Evolutionary conservation across 257 asterid genomes (phyloP).

Genomic region (Nicotiana otophora): DNA sequence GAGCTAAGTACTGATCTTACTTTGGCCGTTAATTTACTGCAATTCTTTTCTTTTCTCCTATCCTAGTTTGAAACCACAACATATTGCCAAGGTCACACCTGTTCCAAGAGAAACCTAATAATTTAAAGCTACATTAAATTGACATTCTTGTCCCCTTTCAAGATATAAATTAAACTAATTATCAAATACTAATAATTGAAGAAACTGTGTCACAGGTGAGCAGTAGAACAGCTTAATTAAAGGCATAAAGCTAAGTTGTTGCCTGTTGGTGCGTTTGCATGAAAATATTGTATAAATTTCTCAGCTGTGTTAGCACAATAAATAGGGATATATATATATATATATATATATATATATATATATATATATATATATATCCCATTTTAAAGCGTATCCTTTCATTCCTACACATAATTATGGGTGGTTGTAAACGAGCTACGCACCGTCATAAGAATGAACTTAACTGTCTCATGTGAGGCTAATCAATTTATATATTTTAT

Average conservation of each 20-base stretch:
- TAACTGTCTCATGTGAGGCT: neutral
- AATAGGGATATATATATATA: neutral
- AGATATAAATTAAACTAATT: neutral
- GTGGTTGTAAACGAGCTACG: neutral
- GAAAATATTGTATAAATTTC: neutral
- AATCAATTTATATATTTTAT: too few species aligned
- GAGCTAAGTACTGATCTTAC: neutral
- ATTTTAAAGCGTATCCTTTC: neutral
- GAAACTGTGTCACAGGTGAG: neutral
- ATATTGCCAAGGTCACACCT: too few species aligned
- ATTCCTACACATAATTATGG: neutral
- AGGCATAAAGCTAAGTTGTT: too few species aligned
- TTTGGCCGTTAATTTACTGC: neutral
- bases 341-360: too few species aligned
- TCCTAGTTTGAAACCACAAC: neutral
- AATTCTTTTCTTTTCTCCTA: neutral
- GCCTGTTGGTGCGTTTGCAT: too few species aligned
- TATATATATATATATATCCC: too few species aligned
- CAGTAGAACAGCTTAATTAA: too few species aligned
- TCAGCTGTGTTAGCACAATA: neutral
- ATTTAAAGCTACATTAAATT: neutral
- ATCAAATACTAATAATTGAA: neutral
- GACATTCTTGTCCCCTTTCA: neutral
- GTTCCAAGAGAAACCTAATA: too few species aligned
- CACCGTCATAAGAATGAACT: neutral